Conservation (phyloP, 768 basidiomycete genomes). For the Xanthoconium purpureum region DNA sequence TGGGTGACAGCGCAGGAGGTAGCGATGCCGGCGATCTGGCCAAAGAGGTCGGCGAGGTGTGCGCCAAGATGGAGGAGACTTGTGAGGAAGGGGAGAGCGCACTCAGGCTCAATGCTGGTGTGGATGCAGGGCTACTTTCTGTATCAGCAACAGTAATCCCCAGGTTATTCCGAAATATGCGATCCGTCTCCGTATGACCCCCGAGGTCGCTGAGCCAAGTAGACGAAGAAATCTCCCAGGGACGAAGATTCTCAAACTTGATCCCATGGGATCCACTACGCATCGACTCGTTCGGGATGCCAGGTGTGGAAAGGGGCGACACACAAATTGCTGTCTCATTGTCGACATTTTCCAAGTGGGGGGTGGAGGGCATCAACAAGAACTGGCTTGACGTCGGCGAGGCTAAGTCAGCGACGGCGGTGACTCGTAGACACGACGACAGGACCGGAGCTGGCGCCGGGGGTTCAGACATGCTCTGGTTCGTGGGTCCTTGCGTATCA, state of each 20-base stretch:
- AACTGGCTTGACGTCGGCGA: constrained; percentile 30
- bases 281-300: constrained; percentile 1
- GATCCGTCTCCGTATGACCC: constrained; percentile 31
- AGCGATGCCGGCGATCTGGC: constrained; percentile 15
- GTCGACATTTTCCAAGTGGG: constrained; percentile 10
- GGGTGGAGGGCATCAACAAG: constrained; percentile 27
- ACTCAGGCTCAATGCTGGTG: constrained; percentile 24
- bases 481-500: constrained; percentile 11
- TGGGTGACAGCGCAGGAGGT: constrained; percentile 16
- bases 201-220: constrained; percentile 35
- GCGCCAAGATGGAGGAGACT: constrained; percentile 13
- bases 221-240: constrained; percentile 22
- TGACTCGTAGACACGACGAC: constrained; percentile 4
- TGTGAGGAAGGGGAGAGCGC: constrained; percentile 19
- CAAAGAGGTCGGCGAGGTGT: constrained; percentile 11
- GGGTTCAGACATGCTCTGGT: constrained; percentile 5
- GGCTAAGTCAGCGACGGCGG: constrained; percentile 13
- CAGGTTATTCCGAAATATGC: constrained; percentile 27
- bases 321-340: constrained; percentile 9
- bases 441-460: constrained; percentile 7
- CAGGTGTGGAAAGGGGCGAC: constrained; percentile 11
- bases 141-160: constrained; percentile 12
- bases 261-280: constrained; percentile 5
- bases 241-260: constrained; percentile 15
- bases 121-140: constrained; percentile 23